Evolutionary conservation across 2,329 filamentous ascomycete genomes (phyloP), one percentile per base, ranked within the genome.

Genomic region (Diaporthe eres): DNA sequence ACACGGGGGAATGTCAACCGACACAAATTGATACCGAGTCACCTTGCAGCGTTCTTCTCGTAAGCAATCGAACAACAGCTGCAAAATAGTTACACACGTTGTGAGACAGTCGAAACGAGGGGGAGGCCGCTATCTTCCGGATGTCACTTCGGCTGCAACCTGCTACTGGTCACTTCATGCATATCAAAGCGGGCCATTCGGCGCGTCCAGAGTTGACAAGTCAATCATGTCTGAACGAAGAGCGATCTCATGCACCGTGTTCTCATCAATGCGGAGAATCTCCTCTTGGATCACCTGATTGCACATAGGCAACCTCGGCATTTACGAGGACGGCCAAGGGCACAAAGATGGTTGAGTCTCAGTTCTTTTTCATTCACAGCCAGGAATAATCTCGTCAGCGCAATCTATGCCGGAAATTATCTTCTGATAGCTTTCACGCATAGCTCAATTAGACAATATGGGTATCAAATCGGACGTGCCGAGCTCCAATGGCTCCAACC

Each of bases 211-310:
- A 37, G 22, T 34, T 10, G 44, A 68, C 31, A 37, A 68, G 44
- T 49, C 63, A 51, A 51, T 68, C 31, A 53, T 68, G 15, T 31
- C 63, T 51, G 28, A 9, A 68, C 17, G 10, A 37, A 68, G 63
- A 37, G 19, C 28, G 28, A 13, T 68, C 31, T 51, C 10, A 68
- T 68, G 63, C 63, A 51, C 44, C 63, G 9, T 37, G 31, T 68
- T 68, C 63, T 37, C 63, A 47, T 51, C 15, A 22, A 39, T 68
- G 63, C 63, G 63, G 63, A 68, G 63, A 25, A 25, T 49, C 44
- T 51, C 44, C 44, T 68, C 63, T 68, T 39, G 10, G 25, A 37
- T 68, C 44, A 68, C 44, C 63, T 68, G 63, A 53, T 68, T 68
- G 7, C 28, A 51, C 63, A 5, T 8, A 12, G 28, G 25, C 19